Conservation (phyloP, 1,284 basidiomycete species). For the Rugosomyces carneus region DNA sequence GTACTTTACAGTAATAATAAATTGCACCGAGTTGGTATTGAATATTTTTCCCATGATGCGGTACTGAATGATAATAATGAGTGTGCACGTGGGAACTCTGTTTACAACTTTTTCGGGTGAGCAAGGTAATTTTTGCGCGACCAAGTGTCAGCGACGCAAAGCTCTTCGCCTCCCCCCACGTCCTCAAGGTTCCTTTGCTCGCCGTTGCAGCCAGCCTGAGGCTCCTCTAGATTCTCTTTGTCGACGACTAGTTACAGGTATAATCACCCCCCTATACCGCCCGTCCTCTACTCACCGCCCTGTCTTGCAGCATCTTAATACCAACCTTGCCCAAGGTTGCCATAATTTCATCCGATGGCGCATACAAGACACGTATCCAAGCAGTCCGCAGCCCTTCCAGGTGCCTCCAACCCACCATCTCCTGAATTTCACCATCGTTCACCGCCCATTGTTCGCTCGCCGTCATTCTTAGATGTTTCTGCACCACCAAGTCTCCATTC, state of each 20-base stretch:
- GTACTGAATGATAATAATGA: constrained; percentile 1
- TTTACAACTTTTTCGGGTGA: constrained; percentile 10
- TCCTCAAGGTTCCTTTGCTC: constrained; percentile 1
- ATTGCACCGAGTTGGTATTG: not conserved
- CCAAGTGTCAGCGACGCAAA: constrained; percentile 7
- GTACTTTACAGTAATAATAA: not conserved
- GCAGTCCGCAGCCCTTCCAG: constrained; percentile 6
- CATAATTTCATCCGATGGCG: constrained; percentile 10
- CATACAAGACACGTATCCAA: constrained; percentile 13
- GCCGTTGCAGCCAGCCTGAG: not conserved
- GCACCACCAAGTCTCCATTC: constrained; percentile 21
- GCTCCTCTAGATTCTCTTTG: constrained; percentile 7
- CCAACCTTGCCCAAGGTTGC: too few species aligned
- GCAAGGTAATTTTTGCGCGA: constrained; percentile 15
- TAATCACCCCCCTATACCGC: constrained; percentile 1
- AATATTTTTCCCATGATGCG: constrained; percentile 4
- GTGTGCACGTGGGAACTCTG: constrained; percentile 18
- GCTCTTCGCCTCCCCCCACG: constrained; percentile 8
- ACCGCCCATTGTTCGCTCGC: constrained; percentile 29
- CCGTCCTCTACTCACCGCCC: constrained; percentile 9
- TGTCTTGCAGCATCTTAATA: too few species aligned
- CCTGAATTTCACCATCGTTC: constrained; percentile 35
- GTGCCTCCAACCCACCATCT: constrained; percentile 13
- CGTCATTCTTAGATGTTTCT: constrained; percentile 23
- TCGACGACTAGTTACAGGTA: constrained; percentile 9